phyloP scores from a whole-genome alignment of 1,139 yeast species.

The Sugiyamaella sp. region DNA sequence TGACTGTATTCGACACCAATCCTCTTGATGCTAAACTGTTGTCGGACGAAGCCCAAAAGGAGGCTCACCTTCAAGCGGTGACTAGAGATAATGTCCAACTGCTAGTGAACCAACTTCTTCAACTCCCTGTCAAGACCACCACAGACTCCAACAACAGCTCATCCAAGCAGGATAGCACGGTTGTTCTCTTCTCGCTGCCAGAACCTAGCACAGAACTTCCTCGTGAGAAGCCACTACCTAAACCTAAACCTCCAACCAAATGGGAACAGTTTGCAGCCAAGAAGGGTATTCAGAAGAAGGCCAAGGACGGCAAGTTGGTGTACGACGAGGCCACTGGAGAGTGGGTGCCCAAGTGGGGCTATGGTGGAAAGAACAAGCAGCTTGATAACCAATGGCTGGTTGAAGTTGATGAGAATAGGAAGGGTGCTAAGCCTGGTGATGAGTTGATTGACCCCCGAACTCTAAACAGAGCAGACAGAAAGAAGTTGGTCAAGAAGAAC shows the following conservation, averaged over 20 bases:
- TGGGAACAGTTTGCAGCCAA: conserved; percentile 97
- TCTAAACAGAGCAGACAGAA: conserved; percentile 78
- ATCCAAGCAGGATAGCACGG: conserved; percentile 66
- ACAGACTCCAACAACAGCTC: conserved; percentile 67
- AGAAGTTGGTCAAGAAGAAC: conserved; percentile 82
- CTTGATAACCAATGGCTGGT: conserved; percentile 94
- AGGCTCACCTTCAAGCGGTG: conserved; percentile 62
- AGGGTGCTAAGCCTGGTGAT: conserved; percentile 49
- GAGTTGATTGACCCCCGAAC: conserved; percentile 88
- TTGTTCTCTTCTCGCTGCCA: conserved; percentile 84
- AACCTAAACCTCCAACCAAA: conserved; percentile 86
- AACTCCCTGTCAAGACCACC: conserved; percentile 84
- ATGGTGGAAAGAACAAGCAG: conserved; percentile 86
- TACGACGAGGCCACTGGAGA: conserved; percentile 87
- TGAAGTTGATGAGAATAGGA: conserved; percentile 79
- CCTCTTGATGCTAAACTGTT: conserved; percentile 82
- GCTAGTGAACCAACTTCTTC: conserved; percentile 83
- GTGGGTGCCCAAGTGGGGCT: conserved; percentile 99
- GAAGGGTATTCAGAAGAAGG: conserved; percentile 92
- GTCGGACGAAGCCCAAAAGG: conserved; percentile 61
- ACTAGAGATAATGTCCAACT: conserved; percentile 94
- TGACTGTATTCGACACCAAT: conserved; percentile 76
- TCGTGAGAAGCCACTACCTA: conserved; percentile 94
- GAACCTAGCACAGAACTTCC: conserved; percentile 84
- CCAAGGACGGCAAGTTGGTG: conserved; percentile 86